These are phyloP conservation scores for Aspergillus jensenii DNA, from an alignment of 2,329 filamentous ascomycete species.

Conservation along the genomic window DNA sequence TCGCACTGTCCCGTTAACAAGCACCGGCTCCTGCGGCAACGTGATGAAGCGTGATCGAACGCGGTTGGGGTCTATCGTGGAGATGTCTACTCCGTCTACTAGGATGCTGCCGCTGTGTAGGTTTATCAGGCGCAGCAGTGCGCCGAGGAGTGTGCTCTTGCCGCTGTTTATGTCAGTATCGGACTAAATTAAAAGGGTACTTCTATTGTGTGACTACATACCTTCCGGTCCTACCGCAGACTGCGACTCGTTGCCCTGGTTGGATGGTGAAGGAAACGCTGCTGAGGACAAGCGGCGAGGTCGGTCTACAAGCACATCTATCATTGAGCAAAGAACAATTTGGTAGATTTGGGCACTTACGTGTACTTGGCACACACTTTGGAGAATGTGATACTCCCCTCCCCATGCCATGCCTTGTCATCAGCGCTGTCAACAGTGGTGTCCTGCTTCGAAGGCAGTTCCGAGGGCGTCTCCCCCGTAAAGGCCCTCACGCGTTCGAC, in stretches of 20 bases:
- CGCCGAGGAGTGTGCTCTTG: neutral
- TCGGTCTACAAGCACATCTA: too few relatives aligned
- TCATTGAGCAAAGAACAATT: too few relatives aligned
- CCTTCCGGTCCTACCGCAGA: neutral
- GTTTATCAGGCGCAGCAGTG: neutral
- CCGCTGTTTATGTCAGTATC: neutral
- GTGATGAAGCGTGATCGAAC: neutral
- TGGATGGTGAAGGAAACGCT: too few relatives aligned
- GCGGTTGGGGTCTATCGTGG: neutral
- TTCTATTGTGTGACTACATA: too few relatives aligned
- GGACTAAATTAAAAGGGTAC: too few relatives aligned
- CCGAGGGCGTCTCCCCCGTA: neutral
- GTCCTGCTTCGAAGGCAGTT: neutral
- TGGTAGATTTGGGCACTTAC: too few relatives aligned
- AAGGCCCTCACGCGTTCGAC: constrained; percentile 1
- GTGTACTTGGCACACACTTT: neutral
- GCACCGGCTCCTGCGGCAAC: neutral
- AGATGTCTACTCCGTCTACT: neutral
- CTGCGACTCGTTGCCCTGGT: too few relatives aligned
- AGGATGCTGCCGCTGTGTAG: neutral
- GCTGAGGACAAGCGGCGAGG: too few relatives aligned
- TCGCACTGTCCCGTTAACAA: neutral
- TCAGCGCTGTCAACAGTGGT: neutral
- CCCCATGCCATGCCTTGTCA: neutral
- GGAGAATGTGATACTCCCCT: neutral